A percentile compares a stretch with the other conserved stretches of the same genome.
phyloP scores from a whole-genome alignment of 2,329 filamentous ascomycete species.

The Trichocomaceae sp. region DNA sequence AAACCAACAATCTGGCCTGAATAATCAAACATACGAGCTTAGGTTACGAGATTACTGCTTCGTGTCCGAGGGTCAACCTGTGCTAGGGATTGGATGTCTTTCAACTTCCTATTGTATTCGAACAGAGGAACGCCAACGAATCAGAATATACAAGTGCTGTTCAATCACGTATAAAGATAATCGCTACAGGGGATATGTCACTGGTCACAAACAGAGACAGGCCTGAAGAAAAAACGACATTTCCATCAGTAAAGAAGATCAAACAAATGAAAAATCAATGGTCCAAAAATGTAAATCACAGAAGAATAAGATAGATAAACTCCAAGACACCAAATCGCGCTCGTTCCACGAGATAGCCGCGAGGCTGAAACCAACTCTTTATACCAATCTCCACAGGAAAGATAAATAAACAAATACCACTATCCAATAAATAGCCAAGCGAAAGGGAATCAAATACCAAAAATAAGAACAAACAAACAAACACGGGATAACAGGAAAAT shows the following conservation, averaged over 20 bases:
- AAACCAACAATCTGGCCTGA: not conserved
- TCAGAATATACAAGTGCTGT: not conserved
- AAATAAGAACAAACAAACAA: conserved; percentile 13
- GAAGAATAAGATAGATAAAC: conserved; percentile 9
- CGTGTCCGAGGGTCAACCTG: not conserved
- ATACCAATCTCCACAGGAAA: conserved; percentile 24
- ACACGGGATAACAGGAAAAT: too few relatives aligned
- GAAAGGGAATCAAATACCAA: conserved; percentile 1
- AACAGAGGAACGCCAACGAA: not conserved
- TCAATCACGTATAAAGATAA: not conserved
- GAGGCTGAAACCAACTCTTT: conserved; percentile 17
- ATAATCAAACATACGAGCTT: too few relatives aligned
- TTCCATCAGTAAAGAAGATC: not conserved
- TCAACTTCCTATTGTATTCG: not conserved
- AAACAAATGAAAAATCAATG: not conserved
- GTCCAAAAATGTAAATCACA: not conserved
- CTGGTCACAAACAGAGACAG: not conserved
- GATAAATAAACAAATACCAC: too few relatives aligned
- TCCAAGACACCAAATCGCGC: conserved; percentile 23
- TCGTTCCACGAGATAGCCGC: conserved; percentile 20
- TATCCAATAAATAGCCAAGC: not conserved
- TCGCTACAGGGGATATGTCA: not conserved
- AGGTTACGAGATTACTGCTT: not conserved
- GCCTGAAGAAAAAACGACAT: not conserved
- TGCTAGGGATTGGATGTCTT: not conserved